phyloP scores from a whole-genome alignment of 352 stramenopile genomes.

The Plasmopara viticola region DNA sequence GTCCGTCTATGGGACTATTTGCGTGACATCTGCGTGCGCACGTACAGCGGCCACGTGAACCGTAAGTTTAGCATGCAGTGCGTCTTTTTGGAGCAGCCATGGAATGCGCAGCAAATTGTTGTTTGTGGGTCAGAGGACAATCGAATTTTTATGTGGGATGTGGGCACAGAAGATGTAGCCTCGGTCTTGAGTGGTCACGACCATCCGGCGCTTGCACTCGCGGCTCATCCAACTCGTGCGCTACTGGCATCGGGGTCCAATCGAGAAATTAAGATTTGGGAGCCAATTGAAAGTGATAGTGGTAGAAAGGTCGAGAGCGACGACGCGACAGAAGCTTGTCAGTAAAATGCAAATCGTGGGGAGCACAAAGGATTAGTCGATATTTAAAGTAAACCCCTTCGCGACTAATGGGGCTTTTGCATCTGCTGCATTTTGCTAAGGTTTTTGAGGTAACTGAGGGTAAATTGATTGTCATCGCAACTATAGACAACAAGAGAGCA shows the following conservation, averaged over 20 bases:
- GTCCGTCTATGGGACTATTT: conserved; percentile 90
- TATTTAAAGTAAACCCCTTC: too few species aligned
- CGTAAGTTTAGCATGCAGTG: conserved; percentile 84
- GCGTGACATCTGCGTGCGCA: conserved; percentile 50
- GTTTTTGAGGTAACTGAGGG: conserved; percentile 77
- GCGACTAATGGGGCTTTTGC: conserved; percentile 27
- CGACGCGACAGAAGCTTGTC: background rate
- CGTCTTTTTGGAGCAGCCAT: conserved; percentile 63
- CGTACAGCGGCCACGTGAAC: conserved; percentile 73
- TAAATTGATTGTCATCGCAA: conserved; percentile 88
- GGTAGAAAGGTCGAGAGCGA: conserved; percentile 10
- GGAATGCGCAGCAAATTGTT: conserved; percentile 40
- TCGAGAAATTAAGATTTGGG: conserved; percentile 52
- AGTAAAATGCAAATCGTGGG: conserved; percentile 6
- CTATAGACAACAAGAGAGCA: conserved; percentile 27
- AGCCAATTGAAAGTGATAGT: conserved; percentile 13
- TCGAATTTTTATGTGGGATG: conserved; percentile 89
- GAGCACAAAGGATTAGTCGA: background rate
- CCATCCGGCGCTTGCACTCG: conserved; percentile 86
- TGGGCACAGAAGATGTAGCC: conserved; percentile 69
- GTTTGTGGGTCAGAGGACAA: conserved; percentile 91
- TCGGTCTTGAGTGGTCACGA: conserved; percentile 57
- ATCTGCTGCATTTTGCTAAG: conserved; percentile 51
- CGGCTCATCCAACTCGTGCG: conserved; percentile 46
- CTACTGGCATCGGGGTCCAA: conserved; percentile 81